Evolutionary conservation across 805 yeast genomes (phyloP).

Genomic region (Candida hungchunana): DNA sequence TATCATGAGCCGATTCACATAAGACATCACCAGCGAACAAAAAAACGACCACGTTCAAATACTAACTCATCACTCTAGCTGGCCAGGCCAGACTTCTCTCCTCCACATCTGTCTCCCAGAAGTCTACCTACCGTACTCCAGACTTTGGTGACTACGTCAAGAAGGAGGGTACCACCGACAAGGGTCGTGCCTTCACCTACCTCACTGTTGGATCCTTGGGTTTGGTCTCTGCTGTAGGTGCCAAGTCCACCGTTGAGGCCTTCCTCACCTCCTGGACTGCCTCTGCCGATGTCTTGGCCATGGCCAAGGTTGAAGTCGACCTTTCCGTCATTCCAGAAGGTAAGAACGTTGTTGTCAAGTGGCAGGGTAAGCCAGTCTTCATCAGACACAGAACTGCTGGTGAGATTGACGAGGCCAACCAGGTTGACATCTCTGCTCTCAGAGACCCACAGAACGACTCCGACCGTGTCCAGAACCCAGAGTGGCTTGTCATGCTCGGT

Average conservation of each 20-base stretch:
- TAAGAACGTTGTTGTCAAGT: constrained; percentile 95
- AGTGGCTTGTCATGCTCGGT: constrained; percentile 99
- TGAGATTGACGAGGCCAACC: constrained; percentile 93
- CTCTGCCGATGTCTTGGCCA: constrained; percentile 96
- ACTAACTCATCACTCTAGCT: constrained; percentile 18
- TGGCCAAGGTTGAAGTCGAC: constrained; percentile 99
- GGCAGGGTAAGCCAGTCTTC: constrained; percentile 99
- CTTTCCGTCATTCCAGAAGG: constrained; percentile 93
- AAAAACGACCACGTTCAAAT: too few relatives aligned
- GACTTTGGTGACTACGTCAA: constrained; percentile 80
- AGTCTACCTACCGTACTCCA: constrained; percentile 86
- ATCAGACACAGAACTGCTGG: constrained; percentile 95
- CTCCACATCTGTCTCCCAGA: constrained; percentile 43
- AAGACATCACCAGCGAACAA: too few relatives aligned
- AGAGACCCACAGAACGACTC: constrained; percentile 94
- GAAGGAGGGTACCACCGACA: constrained; percentile 64
- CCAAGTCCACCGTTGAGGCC: constrained; percentile 91
- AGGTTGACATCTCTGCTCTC: constrained; percentile 66
- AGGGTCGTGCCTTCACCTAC: constrained; percentile 83
- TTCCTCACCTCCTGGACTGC: constrained; percentile 94
- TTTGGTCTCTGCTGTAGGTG: constrained; percentile 85
- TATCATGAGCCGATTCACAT: too few relatives aligned
- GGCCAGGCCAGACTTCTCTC: constrained; percentile 29
- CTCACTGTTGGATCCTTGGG: constrained; percentile 98
- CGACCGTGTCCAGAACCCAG: constrained; percentile 94